Evolutionary conservation across 2,329 filamentous ascomycete species (phyloP), one percentile per base, ranked within the genome.

Genomic region (Venturiaceae sp.): DNA sequence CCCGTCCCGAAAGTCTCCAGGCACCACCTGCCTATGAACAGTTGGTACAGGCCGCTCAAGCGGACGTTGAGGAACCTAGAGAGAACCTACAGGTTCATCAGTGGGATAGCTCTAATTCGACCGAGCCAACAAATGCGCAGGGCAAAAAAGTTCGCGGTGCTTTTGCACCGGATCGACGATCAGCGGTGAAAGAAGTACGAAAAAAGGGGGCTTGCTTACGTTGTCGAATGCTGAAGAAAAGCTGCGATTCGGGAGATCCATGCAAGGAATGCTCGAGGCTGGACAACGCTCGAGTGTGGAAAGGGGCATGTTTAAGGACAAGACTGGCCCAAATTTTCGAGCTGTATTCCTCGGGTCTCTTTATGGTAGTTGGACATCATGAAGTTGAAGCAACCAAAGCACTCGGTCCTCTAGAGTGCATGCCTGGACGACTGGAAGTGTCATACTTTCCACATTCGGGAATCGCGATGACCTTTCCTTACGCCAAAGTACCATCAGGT

Each of bases 221-320:
- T 34, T 85, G 82, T 66, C 79, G 82, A 14, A 84, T 85, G 82
- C 70, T 85, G 26, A 85, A 84, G 70, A 85, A 85, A 64, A 79
- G 81, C 37, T 85, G 82, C 63, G 84, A 82, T 8, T 79, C 80
- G 34, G 81, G 80, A 21, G 83, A 75, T 39, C 82, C 82, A 16
- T 85, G 82, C 66, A 78, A 72, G 28, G 82, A 80, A 9, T 85
- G 82, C 62, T 74, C 74, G 55, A 78, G 77, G 60, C 79, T 85
- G n/a, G 80, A 83, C 64, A 81, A 77, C 60, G 82, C 82, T 36
- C 75, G 82, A 41, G 63, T 84, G 21, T 85, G 82, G 82, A 84
- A 83, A 64, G 75, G 80, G 60, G 78, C 77, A 7, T 85, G 82
- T 62, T 76, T 84, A 47, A 75, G 82, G 14, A 82, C 80, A 19